phyloP scores from a whole-genome alignment of 331 rosid genomes.

The Pyrus hybrid region DNA sequence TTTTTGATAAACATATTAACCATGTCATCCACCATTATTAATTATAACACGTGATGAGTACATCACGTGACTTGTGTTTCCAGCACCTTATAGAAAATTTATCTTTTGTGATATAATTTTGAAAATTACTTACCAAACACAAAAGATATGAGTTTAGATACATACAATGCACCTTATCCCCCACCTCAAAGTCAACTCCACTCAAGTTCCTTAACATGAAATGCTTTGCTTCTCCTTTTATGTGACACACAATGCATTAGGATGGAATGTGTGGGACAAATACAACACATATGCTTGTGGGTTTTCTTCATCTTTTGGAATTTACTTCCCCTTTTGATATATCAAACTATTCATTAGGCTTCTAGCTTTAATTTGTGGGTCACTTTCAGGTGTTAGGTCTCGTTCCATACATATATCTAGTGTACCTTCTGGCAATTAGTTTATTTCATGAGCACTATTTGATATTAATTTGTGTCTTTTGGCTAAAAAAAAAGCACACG shows the following conservation, averaged over 20 bases:
- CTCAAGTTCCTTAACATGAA: neutral
- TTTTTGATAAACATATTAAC: no score
- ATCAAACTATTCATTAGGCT: neutral
- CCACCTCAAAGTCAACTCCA: constrained; percentile 27
- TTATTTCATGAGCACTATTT: neutral
- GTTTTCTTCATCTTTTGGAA: constrained; percentile 19
- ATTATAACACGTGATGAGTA: no score
- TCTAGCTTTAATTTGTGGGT: neutral
- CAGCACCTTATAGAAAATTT: no score
- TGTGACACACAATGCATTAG: neutral
- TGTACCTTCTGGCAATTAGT: neutral
- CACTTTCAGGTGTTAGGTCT: constrained; percentile 26
- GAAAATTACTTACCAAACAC: neutral
- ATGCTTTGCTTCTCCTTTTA: neutral
- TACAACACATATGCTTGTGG: constrained; percentile 14
- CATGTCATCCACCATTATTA: no score
- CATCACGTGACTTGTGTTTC: neutral
- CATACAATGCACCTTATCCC: constrained; percentile 13
- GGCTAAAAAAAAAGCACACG: neutral
- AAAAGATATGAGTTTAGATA: constrained; percentile 16
- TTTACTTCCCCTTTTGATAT: constrained; percentile 8
- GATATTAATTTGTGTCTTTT: neutral
- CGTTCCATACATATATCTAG: constrained; percentile 7
- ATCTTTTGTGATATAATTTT: neutral
- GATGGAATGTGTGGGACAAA: constrained; percentile 6